These are phyloP conservation scores for Cadophora sp. DNA, from an alignment of 2,329 filamentous ascomycete species.

Conservation along the genomic window DNA sequence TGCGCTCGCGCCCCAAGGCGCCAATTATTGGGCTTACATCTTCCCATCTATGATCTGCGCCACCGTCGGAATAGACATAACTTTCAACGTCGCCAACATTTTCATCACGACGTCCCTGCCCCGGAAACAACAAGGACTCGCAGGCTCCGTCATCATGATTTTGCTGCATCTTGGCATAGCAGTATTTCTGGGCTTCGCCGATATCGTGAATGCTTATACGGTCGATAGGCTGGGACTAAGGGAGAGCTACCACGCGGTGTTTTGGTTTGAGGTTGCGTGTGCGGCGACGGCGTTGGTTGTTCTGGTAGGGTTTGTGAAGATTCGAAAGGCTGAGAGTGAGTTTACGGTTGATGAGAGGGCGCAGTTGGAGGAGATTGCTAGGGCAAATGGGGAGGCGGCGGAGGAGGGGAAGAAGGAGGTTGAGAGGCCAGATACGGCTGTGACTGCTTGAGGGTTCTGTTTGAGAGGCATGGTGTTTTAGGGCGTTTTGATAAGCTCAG, in stretches of 20 bases:
- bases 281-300: constrained; percentile 58
- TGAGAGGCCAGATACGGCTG: constrained; percentile 8
- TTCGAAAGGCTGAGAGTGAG: constrained; percentile 61
- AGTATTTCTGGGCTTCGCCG: constrained; percentile 73
- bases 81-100: constrained; percentile 77
- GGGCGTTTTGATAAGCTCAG: not conserved
- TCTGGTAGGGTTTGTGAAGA: constrained; percentile 58
- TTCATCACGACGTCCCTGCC: constrained; percentile 79
- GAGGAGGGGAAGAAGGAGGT: constrained; percentile 14
- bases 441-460: not conserved
- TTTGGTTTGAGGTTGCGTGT: constrained; percentile 69
- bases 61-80: constrained; percentile 77
- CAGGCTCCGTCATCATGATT: constrained; percentile 74
- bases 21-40: constrained; percentile 69
- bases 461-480: not conserved
- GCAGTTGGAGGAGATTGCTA: constrained; percentile 34
- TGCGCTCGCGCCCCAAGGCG: constrained; percentile 54
- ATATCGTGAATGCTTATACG: constrained; percentile 61
- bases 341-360: constrained; percentile 61
- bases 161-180: constrained; percentile 76
- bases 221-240: constrained; percentile 47
- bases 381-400: not conserved
- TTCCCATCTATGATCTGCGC: constrained; percentile 74
- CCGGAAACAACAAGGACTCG: constrained; percentile 70
- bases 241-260: constrained; percentile 67